These are phyloP conservation scores for Haberlea rhodopensis DNA, from an alignment of 257 asterid genomes.

Conservation along the genomic window DNA sequence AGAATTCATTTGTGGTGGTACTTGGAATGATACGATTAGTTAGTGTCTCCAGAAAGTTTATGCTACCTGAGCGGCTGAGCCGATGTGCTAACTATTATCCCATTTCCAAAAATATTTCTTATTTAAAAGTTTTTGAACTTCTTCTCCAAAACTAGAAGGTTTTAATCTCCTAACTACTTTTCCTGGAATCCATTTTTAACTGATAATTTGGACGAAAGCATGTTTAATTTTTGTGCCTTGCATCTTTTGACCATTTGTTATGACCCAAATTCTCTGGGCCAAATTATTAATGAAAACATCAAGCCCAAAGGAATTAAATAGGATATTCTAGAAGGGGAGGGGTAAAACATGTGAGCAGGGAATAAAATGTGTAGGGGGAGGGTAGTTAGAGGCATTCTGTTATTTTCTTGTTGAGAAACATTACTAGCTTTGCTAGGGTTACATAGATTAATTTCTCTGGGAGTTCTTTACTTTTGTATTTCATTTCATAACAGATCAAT, in stretches of 20 bases:
- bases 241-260: conserved; percentile 5
- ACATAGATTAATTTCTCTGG: no score
- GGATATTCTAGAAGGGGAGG: no score
- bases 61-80: conserved; percentile 5
- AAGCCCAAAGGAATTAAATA: no score
- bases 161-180: neutral
- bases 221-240: neutral
- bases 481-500: no score
- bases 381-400: no score
- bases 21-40: conserved; percentile 16
- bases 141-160: conserved; percentile 10
- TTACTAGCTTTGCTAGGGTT: no score
- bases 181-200: neutral
- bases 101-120: neutral
- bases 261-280: no score
- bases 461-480: no score
- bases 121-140: conserved; percentile 1
- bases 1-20: conserved; percentile 1
- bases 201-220: neutral
- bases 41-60: neutral
- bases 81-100: neutral
- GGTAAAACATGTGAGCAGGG: no score
- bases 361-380: no score
- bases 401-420: no score
- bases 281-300: no score